A percentile compares a stretch with the other conserved stretches of the same genome.
Conservation (phyloP, 1,284 basidiomycete species). For the Grifola frondosa region DNA sequence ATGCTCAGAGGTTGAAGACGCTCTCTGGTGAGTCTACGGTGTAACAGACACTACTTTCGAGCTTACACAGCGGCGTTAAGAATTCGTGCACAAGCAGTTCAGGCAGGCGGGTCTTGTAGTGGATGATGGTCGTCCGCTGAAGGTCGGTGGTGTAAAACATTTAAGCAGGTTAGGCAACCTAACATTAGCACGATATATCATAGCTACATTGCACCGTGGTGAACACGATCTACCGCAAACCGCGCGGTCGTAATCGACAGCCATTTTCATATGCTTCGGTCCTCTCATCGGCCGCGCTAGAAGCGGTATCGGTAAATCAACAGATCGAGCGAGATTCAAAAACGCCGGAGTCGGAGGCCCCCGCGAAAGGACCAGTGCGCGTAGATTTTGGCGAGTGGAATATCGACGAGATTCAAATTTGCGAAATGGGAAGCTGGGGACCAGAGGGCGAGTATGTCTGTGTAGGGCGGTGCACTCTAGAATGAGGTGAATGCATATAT, state of each 20-base stretch:
- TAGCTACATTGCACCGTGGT: slow-evolving; percentile 71
- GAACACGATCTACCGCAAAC: slow-evolving; percentile 57
- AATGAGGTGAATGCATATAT: background rate
- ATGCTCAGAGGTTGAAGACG: slow-evolving; percentile 29
- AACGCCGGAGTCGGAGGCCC: background rate
- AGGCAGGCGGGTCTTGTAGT: slow-evolving; percentile 42
- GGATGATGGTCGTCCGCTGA: slow-evolving; percentile 54
- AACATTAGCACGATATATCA: background rate
- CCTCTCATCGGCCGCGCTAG: slow-evolving; percentile 34
- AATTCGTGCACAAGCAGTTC: slow-evolving; percentile 48
- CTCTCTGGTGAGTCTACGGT: slow-evolving; percentile 42
- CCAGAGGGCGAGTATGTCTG: slow-evolving; percentile 54
- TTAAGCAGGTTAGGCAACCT: background rate
- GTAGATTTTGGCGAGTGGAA: slow-evolving; percentile 47
- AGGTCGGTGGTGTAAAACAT: too few species aligned
- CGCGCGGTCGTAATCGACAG: slow-evolving; percentile 28
- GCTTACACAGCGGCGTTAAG: slow-evolving; percentile 24
- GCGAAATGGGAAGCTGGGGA: slow-evolving; percentile 60
- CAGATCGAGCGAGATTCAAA: background rate
- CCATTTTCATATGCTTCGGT: slow-evolving; percentile 53
- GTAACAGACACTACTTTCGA: background rate
- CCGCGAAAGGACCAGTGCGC: slow-evolving; percentile 19
- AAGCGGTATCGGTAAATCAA: slow-evolving; percentile 10
- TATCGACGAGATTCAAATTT: slow-evolving; percentile 55
- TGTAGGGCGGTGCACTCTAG: slow-evolving; percentile 18